Base-by-base conservation (phyloP, 108 stramenopile genomes). In the Cyclotella sp. region DNA sequence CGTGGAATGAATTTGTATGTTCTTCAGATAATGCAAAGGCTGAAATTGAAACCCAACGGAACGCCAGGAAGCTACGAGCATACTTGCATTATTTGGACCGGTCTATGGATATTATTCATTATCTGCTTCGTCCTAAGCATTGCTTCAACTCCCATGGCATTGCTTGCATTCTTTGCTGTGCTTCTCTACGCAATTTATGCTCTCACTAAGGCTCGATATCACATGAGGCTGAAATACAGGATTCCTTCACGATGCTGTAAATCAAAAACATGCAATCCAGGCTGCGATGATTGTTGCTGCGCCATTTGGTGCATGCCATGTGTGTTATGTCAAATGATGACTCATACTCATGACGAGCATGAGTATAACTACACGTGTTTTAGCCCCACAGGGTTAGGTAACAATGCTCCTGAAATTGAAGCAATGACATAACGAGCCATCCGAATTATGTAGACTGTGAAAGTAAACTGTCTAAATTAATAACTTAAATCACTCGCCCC, bases 291-390 rank as follows among this genome's bases (percentile, higher is more conserved):
- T 21, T 67, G 66, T 18, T 28, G 28, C 12, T 67, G 66, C 16
- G 30, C 28, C 11, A 49, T 26, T 2, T 67, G 46, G 24, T 67
- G 66, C 4, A n/a, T 34, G 46, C 49, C 47, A 21, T 67, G 66
- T 51, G 28, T 15, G 8, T 15, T 67, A 3, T 51, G 46, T 51
- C 66, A 67, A 16, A 67, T 67, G 65, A 21, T 67, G 46, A 67
- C 24, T 3, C 66, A 67, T 30, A 67, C 66, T 28, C 66, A 67
- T 51, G 66, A 67, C 49, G 46, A 67, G 14, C 9, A 0, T 12
- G 6, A 52, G 27, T 67, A 49, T 51, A 9, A 11, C 5, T 67
- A 67, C 28, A 28, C 15, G 15, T 67, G 47, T 14, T 47, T 24
- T 3, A 67, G 66, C 46, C 24, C 15, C 29, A 67, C 66, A 6